Conservation (phyloP, 2,329 filamentous ascomycete species). For the Aspergillus ibericus region DNA sequence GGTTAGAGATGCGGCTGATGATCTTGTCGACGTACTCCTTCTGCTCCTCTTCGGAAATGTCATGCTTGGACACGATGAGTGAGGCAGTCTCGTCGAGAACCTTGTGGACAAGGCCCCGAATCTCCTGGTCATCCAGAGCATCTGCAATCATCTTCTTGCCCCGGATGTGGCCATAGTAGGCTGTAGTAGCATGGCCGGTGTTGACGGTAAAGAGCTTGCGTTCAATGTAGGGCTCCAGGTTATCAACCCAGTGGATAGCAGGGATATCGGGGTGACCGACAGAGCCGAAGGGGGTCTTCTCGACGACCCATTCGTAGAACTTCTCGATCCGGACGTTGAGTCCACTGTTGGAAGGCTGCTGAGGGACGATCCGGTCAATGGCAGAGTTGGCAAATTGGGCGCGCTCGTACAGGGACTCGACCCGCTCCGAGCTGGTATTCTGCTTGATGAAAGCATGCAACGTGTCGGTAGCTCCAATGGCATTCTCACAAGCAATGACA, state of each 20-base stretch:
- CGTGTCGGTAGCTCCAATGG: constrained; percentile 89
- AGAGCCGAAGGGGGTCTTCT: constrained; percentile 77
- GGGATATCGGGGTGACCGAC: constrained; percentile 71
- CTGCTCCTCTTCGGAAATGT: constrained; percentile 73
- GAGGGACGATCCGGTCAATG: constrained; percentile 96
- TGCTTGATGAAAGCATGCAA: constrained; percentile 79
- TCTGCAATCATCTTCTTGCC: constrained; percentile 89
- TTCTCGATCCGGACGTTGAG: constrained; percentile 95
- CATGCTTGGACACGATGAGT: constrained; percentile 84
- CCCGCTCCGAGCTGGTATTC: constrained; percentile 68
- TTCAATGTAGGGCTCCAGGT: constrained; percentile 95
- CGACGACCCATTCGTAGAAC: constrained; percentile 99
- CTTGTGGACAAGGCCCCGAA: constrained; percentile 75
- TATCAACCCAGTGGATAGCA: constrained; percentile 88
- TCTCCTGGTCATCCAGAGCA: constrained; percentile 75
- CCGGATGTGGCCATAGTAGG: constrained; percentile 88
- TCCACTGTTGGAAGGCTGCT: constrained; percentile 75
- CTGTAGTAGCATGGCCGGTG: constrained; percentile 92
- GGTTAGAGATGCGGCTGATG: constrained; percentile 89
- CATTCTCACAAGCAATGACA: constrained; percentile 97
- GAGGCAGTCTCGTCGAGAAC: constrained; percentile 82
- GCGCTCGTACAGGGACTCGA: constrained; percentile 68
- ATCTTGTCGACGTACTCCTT: constrained; percentile 88
- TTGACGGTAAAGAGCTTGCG: constrained; percentile 99
- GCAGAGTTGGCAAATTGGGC: constrained; percentile 95